Percentiles rank a stretch among this genome's conserved stretches.
Conservation (phyloP, 1,284 basidiomycete species). For the Irpex sp. region DNA sequence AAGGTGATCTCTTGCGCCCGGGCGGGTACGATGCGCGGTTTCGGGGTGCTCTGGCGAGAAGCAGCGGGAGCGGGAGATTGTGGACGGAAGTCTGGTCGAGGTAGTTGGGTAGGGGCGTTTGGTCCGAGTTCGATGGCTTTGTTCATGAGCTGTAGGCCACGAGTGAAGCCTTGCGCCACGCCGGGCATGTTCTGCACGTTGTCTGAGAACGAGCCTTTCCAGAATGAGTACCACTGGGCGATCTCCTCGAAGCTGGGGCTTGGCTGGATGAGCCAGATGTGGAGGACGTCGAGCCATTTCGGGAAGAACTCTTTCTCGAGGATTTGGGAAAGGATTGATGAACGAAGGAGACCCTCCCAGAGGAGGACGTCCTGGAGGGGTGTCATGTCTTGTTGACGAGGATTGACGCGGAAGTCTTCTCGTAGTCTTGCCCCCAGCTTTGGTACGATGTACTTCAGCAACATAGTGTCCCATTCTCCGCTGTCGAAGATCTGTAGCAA, state of each 20-base stretch:
- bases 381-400: constrained; percentile 82
- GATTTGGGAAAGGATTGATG: constrained; percentile 74
- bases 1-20: constrained; percentile 82
- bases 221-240: constrained; percentile 86
- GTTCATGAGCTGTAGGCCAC: constrained; percentile 89
- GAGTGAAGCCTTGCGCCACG: constrained; percentile 75
- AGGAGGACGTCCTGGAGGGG: constrained; percentile 72
- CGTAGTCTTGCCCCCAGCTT: constrained; percentile 80
- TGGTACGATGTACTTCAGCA: constrained; percentile 88
- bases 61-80: constrained; percentile 20
- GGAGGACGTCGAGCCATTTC: constrained; percentile 90
- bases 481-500: constrained; percentile 58
- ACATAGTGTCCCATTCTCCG: constrained; percentile 85
- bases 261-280: constrained; percentile 86
- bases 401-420: constrained; percentile 83
- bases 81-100: constrained; percentile 53
- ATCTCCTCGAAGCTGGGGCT: constrained; percentile 85
- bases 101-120: constrained; percentile 61
- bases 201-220: constrained; percentile 80
- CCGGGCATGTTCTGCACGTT: constrained; percentile 58
- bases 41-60: constrained; percentile 23
- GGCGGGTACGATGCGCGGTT: constrained; percentile 29
- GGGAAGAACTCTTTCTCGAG: constrained; percentile 92
- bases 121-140: constrained; percentile 81
- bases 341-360: constrained; percentile 74